Percentiles rank a stretch among this genome's conserved stretches.
Conservation (phyloP, 257 asterid species). For the Echites panduratus region DNA sequence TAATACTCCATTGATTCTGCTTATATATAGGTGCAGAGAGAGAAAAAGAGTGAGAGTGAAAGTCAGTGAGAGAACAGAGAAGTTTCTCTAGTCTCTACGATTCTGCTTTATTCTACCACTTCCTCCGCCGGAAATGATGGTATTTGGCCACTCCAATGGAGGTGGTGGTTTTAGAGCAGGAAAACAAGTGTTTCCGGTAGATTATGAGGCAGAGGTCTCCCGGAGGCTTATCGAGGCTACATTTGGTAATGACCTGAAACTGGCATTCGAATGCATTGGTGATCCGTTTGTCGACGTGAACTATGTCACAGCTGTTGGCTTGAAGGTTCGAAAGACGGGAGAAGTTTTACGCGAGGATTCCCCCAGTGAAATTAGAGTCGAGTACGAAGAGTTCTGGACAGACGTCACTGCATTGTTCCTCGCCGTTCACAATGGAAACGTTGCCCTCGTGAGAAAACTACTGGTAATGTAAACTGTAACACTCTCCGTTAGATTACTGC, state of each 20-base stretch:
- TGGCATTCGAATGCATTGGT: slow-evolving; percentile 46
- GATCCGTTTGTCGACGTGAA: slow-evolving; percentile 75
- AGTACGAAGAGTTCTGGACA: slow-evolving; percentile 55
- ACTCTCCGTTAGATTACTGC: not conserved
- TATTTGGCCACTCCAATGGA: slow-evolving; percentile 42
- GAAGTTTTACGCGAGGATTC: slow-evolving; percentile 46
- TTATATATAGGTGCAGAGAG: slow-evolving; percentile 8
- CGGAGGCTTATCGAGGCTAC: slow-evolving; percentile 63
- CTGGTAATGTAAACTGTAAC: slow-evolving; percentile 35
- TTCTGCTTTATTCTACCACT: not conserved
- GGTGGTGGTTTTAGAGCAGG: slow-evolving; percentile 51
- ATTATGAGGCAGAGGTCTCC: slow-evolving; percentile 66
- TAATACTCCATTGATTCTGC: slow-evolving; percentile 9
- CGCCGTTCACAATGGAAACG: slow-evolving; percentile 53
- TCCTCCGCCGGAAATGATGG: slow-evolving; percentile 33
- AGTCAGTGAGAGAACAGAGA: slow-evolving; percentile 1
- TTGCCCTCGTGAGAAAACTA: slow-evolving; percentile 44
- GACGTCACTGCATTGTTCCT: slow-evolving; percentile 70
- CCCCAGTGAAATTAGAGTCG: slow-evolving; percentile 44
- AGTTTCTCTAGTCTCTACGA: not conserved
- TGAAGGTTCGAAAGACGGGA: slow-evolving; percentile 54
- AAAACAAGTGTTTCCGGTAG: slow-evolving; percentile 68
- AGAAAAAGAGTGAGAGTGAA: not conserved
- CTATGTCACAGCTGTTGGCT: slow-evolving; percentile 54
- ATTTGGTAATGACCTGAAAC: slow-evolving; percentile 42